Percentiles rank a stretch among this genome's conserved stretches.
Conservation (phyloP, 495 filamentous ascomycete species). For the Daldinia decipiens region DNA sequence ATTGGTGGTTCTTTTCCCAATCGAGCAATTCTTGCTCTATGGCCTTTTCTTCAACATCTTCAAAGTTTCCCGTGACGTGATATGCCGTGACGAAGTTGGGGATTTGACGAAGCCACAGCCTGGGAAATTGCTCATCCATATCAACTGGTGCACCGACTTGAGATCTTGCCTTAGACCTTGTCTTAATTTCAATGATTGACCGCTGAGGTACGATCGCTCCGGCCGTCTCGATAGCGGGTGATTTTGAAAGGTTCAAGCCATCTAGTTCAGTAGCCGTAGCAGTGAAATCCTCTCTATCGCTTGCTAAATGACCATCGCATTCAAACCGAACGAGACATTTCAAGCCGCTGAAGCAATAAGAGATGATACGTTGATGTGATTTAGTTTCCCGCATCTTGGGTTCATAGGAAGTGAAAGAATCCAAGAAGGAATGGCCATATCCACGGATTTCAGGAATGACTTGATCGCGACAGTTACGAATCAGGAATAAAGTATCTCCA, state of each 20-base stretch:
- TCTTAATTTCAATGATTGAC: conserved; percentile 75
- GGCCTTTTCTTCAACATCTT: conserved; percentile 60
- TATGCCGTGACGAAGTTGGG: conserved; percentile 70
- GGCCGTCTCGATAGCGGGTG: conserved; percentile 21
- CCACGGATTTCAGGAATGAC: conserved; percentile 63
- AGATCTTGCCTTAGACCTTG: conserved; percentile 52
- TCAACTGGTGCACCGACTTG: conserved; percentile 37
- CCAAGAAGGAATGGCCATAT: conserved; percentile 72
- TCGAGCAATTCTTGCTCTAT: conserved; percentile 55
- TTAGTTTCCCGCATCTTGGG: conserved; percentile 58
- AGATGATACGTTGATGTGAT: conserved; percentile 71
- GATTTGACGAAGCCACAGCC: conserved; percentile 70
- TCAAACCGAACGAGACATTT: conserved; percentile 68
- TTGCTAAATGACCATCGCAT: conserved; percentile 65
- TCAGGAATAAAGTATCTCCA: conserved; percentile 69
- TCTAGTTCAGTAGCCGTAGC: not conserved
- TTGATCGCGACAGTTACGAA: conserved; percentile 65
- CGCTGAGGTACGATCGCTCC: conserved; percentile 55
- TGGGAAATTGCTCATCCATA: conserved; percentile 59
- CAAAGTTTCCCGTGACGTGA: conserved; percentile 64
- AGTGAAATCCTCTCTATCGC: conserved; percentile 9
- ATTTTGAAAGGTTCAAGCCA: not conserved
- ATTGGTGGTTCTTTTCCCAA: conserved; percentile 64
- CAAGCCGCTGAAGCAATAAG: conserved; percentile 67
- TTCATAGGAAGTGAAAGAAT: conserved; percentile 70